These are phyloP conservation scores for Epichloe typhina DNA, from an alignment of 2,329 filamentous ascomycete species.

Conservation along the genomic window DNA sequence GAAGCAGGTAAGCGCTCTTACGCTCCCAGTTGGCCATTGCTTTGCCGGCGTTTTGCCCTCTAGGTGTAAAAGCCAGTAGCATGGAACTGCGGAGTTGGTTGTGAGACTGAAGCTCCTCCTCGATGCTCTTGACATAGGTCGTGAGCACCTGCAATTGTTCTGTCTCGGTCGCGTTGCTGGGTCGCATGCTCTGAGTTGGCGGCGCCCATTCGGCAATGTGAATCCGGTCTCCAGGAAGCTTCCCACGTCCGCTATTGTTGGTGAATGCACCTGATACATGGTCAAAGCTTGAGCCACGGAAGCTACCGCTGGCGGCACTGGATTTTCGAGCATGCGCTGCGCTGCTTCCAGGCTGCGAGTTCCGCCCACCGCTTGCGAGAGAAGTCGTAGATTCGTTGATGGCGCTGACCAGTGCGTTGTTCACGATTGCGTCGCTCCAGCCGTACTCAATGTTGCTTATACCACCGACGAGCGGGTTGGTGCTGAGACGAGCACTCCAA, in stretches of 20 bases:
- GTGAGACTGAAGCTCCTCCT: conserved; percentile 73
- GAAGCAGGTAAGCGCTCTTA: conserved; percentile 80
- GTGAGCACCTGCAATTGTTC: conserved; percentile 68
- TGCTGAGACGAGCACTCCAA: conserved; percentile 89
- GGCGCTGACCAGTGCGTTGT: conserved; percentile 39
- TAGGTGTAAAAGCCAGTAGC: conserved; percentile 77
- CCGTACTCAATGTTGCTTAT: conserved; percentile 97
- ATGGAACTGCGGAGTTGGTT: conserved; percentile 81
- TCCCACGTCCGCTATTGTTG: conserved; percentile 35
- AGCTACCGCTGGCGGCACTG: conserved; percentile 37
- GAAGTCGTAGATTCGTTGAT: conserved; percentile 32
- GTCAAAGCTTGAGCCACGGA: conserved; percentile 48
- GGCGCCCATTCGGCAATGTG: conserved; percentile 80
- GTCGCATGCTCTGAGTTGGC: conserved; percentile 79
- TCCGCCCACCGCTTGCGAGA: conserved; percentile 19
- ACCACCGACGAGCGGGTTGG: conserved; percentile 81
- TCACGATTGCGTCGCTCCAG: conserved; percentile 78
- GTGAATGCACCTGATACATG: conserved; percentile 39
- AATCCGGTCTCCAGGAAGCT: conserved; percentile 73
- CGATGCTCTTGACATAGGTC: conserved; percentile 72
- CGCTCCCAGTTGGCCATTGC: conserved; percentile 96
- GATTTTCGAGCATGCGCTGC: conserved; percentile 27
- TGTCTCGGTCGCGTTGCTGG: conserved; percentile 61
- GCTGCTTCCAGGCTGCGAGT: conserved; percentile 38
- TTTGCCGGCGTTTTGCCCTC: conserved; percentile 65